Conservation (phyloP, 768 basidiomycete species). For the Sporobolomyces pararoseus region DNA sequence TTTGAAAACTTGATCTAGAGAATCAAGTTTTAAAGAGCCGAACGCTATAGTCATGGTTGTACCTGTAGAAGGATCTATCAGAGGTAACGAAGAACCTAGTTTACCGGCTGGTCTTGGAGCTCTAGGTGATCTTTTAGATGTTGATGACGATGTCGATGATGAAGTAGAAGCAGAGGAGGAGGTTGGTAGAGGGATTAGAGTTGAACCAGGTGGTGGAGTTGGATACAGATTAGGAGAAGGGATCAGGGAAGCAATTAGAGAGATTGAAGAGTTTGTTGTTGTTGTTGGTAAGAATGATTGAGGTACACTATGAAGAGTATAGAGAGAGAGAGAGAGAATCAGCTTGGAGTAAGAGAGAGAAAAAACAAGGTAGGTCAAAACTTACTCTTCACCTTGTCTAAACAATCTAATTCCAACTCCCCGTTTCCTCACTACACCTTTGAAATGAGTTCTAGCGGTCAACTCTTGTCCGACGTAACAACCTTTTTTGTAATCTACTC, state of each 20-base stretch:
- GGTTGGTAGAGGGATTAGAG: conserved; percentile 27
- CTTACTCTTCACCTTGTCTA: conserved; percentile 49
- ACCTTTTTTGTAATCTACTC: conserved; percentile 93
- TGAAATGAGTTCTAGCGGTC: conserved; percentile 93
- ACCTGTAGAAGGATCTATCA: conserved; percentile 1
- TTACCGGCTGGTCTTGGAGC: conserved; percentile 25
- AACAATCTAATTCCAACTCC: conserved; percentile 73
- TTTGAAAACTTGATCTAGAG: conserved; percentile 10
- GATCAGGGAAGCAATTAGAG: background rate
- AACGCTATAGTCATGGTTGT: conserved; percentile 31
- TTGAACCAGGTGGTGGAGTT: conserved; percentile 16
- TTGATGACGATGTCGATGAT: too few species aligned
- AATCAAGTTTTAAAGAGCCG: conserved; percentile 27
- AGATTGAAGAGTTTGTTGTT: too few species aligned
- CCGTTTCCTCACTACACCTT: conserved; percentile 82
- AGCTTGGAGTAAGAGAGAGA: background rate
- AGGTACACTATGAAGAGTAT: too few species aligned
- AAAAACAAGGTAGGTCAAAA: background rate
- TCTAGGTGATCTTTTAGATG: too few species aligned
- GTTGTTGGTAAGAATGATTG: too few species aligned
- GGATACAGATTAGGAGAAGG: conserved; percentile 34
- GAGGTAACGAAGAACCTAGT: conserved; percentile 26
- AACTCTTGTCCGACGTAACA: conserved; percentile 98
- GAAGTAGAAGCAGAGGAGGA: background rate
- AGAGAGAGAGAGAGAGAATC: conserved; percentile 21